Evolutionary conservation across 495 filamentous ascomycete species (phyloP), one percentile per base, ranked within the genome.

Genomic region (Cladorrhinum samala): DNA sequence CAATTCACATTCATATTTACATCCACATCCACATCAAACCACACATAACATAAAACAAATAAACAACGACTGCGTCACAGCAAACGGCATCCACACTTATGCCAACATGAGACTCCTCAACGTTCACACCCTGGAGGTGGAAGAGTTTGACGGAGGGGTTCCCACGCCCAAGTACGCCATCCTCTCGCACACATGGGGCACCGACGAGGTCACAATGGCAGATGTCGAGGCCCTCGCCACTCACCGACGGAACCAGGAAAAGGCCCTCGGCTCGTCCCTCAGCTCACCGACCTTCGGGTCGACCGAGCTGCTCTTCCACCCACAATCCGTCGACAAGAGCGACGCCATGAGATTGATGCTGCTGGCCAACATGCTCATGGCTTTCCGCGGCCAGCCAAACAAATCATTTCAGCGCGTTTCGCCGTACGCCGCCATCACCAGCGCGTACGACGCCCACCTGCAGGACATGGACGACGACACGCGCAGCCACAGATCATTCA

Each of bases 141-240:
- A 69, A 17, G 60, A 66, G 19, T 73, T 72, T 46, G 57, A 60
- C 21, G 62, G 55, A 7, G n/a, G n/a, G n/a, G 50, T 49, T 39
- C 30, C 60, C 11, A 57, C 63, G n/a, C 72, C 71, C 1, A 11
- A 19, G 14, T 76, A 75, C 46, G 72, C 72, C 33, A 75, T 73
- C 36, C 55, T 76, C 17, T 77, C 74, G 3, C 75, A 77, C 54
- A 68, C 61, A 6, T 76, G 72, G 73, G 65, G 56, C 6, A 23
- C 56, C 0, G 62, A 67, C 0, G 74, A 77, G 54, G 54, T 77
- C 9, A 59, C 65, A 4, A 21, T 60, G 7, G 27, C 42, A 1
- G 63, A 65, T n/a, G 43, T 65, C 46, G 50, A 56, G 13, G 48
- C 50, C 27, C 52, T 65, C 16, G n/a, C 4, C 39, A 41, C 39